Conservation (phyloP, 495 filamentous ascomycete species). For the Lepraria neglecta region DNA sequence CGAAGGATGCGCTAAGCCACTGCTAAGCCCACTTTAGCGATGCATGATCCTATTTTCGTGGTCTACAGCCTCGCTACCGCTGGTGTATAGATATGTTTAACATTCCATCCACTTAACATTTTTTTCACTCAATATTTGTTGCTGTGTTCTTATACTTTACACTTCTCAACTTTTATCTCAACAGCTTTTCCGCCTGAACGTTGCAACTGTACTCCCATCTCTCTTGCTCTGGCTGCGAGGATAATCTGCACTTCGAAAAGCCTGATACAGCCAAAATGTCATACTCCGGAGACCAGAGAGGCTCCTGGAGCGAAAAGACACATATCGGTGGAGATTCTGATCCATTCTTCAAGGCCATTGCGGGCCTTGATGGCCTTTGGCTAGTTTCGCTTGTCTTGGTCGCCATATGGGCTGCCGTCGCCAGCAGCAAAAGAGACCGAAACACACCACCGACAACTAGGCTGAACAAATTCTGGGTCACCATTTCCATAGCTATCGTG, state of each 20-base stretch:
- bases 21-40: too few relatives aligned
- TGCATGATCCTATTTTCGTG: too few relatives aligned
- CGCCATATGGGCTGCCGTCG: background rate
- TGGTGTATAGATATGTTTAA: too few relatives aligned
- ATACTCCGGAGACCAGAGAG: background rate
- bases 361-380: background rate
- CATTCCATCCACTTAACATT: too few relatives aligned
- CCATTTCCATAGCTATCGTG: background rate
- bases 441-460: background rate
- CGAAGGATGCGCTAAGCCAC: too few relatives aligned
- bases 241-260: background rate
- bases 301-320: background rate
- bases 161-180: background rate
- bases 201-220: background rate
- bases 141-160: background rate
- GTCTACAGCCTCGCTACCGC: too few relatives aligned
- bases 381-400: background rate
- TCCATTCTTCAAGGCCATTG: background rate
- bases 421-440: background rate
- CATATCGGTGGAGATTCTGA: background rate
- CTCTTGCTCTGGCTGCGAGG: background rate
- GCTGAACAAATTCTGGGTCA: background rate
- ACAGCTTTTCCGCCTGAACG: too few relatives aligned
- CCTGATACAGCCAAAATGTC: background rate
- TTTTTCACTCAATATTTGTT: background rate